Evolutionary conservation across 306 rosid genomes (phyloP), one percentile per base, ranked within the genome.

Genomic region (Lathyrus tuberosus): DNA sequence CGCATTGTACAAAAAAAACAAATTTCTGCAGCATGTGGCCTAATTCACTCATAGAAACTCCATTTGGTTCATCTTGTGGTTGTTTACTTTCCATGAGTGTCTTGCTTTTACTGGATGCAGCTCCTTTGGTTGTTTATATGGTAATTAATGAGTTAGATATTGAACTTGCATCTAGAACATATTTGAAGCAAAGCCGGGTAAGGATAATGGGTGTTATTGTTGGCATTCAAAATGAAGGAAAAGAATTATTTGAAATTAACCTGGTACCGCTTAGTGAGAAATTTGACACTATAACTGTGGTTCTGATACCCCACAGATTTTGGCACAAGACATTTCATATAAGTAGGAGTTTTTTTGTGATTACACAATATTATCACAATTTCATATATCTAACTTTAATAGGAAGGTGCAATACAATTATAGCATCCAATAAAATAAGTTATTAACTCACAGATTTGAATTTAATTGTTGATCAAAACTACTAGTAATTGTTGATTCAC

Each of bases 81-180:
- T 93, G 98, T 62, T 96, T 93, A 40, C 81, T 85, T 81, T 97
- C 98, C 72, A 90, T 93, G 97, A 90, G 88, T 88, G 86, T 90
- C 81, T 76, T 76, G 82, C 88, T 93, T 72, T 74, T 85, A 56
- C 83, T 93, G 78, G 98, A 85, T 77, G 80, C 82, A 65, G 94
- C 97, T 74, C 84, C 94, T 11, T 84, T 75, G 77, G 70, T 81
- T 80, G 84, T 93, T 76, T 88, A 90, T 75, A 93, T 96, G 4
- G 84, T 86, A 68, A 85, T 88, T 90, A 75, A 73, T 61, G 94
- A 85, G 80, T 86, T 93, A 44, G 98, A 93, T 82, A 85, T 78
- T 65, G 98, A 93, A 82, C 72, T 93, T 79, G 94, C 97, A 31
- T 84, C 83, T 65, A 94, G 89, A 63, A 93, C 96, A n/a, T 88